Evolutionary conservation across 441 rosid genomes (phyloP), one percentile per base, ranked within the genome.

Genomic region (Pelargonium australe): DNA sequence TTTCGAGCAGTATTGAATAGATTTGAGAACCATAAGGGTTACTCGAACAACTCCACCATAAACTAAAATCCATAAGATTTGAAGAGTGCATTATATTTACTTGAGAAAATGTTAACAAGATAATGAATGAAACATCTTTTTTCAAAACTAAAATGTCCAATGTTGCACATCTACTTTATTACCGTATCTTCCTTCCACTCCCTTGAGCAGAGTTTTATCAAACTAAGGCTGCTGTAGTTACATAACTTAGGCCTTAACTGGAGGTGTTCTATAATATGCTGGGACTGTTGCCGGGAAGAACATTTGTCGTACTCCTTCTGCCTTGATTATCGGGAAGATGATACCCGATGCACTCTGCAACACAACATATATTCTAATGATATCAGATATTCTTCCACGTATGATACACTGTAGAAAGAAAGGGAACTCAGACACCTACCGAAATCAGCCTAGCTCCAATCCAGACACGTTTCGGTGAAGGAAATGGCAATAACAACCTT

Each of bases 401-500:
- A 2, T 28, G 34, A 28, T 28, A 28, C 34, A 51, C 58, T 51
- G 19, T 4, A n/a, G 5, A 51, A 17, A 17, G 58, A 51, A n/a
- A 51, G 58, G 8, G 58, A 51, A 51, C 13, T 51, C 58, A 28
- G 34, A 28, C 34, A 28, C 81, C 12, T 68, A 91, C 97, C 79
- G 77, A 80, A 61, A 91, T 86, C 74, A 91, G 69, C 76, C 85
- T 84, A 41, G 86, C 88, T 74, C 96, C 96, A 43, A 85, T 84
- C 94, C 96, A 91, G 41, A 88, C 63, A 75, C 94, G 89, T 71
- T 84, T 80, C 1, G 87, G 90, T 0, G 94, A 85, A 81, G 97
- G 97, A 77, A 87, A 89, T 20, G 97, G 97, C 60, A 91, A 79
- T n/a, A 85, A 66, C 75, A 91, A 67, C 28, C 96, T 85, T 34